Evolutionary conservation across 2,329 filamentous ascomycete species (phyloP), one percentile per base, ranked within the genome.

Genomic region (Fusarium hostae): DNA sequence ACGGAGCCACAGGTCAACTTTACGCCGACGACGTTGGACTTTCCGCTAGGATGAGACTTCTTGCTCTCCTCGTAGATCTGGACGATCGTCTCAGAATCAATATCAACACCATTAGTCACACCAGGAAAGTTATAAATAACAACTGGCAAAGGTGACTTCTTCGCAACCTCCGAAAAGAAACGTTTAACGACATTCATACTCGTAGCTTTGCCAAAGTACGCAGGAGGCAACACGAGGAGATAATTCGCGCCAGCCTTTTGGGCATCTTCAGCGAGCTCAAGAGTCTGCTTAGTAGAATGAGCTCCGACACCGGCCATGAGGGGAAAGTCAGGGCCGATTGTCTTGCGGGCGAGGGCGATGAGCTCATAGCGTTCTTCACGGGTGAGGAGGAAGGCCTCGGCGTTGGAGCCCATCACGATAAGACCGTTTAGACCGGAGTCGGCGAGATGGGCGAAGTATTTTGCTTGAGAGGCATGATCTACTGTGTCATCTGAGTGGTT

Each of bases 251-350:
- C 90, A 1, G 89, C 90, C 1, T 83, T 83, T 24, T 83, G 82
- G 2, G 90, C 90, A 75, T 92, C 90, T 32, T 78, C 75, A 59
- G 90, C 84, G 66, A 86, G 86, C 77, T 91, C 86, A 2, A 90
- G 83, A 6, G 88, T 87, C 79, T 92, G 90, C 69, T 85, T 85
- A 5, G 88, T 91, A 20, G 88, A 91, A 78, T 92, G 90, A 1
- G 87, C 89, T 22, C 89, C 86, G 10, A 89, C 87, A 37, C 90
- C 90, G 83, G 55, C 94, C 86, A 96, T 94, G 72, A 97, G 86
- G 34, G 95, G 94, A 81, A 95, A 97, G 80, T 95, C 91, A 1
- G 94, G 92, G 0, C 95, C 94, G 51, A 97, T 91, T 55, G 89
- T 89, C 77, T 94, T 91, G 63, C 94, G 89, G 79, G 90, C 90